phyloP scores from a whole-genome alignment of 108 stramenopile genomes.

The Nannochloropsis salina region DNA sequence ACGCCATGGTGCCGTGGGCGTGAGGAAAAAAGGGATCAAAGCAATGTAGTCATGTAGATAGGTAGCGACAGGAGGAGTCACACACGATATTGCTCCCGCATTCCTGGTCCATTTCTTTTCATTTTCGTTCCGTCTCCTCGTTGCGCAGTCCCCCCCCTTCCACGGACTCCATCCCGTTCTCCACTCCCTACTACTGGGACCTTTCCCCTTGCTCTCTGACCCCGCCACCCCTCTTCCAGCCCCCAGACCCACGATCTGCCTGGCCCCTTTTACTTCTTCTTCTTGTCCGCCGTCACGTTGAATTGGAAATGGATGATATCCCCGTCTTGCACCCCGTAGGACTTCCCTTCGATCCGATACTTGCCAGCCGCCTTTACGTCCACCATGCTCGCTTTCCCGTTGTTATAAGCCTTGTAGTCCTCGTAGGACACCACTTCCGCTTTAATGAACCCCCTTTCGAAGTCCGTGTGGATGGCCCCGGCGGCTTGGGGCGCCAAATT shows the following conservation, averaged over 20 bases:
- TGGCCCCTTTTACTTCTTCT: constrained; percentile 33
- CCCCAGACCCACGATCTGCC: background rate
- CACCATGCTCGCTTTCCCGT: constrained; percentile 65
- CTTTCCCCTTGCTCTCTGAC: background rate
- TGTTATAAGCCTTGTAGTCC: constrained; percentile 87
- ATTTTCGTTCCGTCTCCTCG: no score
- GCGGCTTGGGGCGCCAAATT: constrained; percentile 83
- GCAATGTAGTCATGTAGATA: no score
- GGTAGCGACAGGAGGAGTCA: no score
- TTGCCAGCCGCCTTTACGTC: constrained; percentile 97
- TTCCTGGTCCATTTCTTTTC: no score
- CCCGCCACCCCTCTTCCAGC: background rate
- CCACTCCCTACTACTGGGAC: no score
- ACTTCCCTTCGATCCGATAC: constrained; percentile 92
- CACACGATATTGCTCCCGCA: no score
- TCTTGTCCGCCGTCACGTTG: constrained; percentile 37
- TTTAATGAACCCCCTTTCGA: constrained; percentile 98
- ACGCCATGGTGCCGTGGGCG: no score
- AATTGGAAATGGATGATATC: constrained; percentile 68
- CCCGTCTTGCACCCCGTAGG: constrained; percentile 75
- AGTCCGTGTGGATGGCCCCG: constrained; percentile 97
- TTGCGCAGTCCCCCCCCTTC: no score
- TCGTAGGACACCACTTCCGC: constrained; percentile 93
- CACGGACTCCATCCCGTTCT: no score
- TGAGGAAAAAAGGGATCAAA: no score